Evolutionary conservation across 257 asterid species (phyloP), one percentile per base, ranked within the genome.

Genomic region (Penstemon eatonii): DNA sequence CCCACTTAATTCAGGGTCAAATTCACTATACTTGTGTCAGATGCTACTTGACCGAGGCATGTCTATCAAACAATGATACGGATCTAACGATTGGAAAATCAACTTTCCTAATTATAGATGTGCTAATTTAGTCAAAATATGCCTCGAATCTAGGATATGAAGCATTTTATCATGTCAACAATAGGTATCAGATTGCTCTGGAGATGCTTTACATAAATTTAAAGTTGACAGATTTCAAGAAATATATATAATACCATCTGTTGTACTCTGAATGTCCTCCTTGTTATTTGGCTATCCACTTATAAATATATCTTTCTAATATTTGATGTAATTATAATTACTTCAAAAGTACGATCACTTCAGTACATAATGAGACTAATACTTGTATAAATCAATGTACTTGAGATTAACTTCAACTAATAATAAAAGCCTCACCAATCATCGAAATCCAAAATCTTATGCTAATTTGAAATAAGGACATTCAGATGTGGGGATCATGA

Each of bases 181-280:
- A 50, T 53, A 59, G 44, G 12, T 41, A 56, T 10, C 4, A 56
- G 40, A 56, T 3, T 15, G 38, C 59, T 15, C 18, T 15, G 18
- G 18, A 15, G 18, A 15, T 15, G 0, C 18, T 15, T 15, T 15
- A 15, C 18, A 15, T 15, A 15, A 15, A 15, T 15, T 15, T 56
- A 11, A 67, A 25, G 13, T 40, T 54, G 44, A 43, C 46, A n/a
- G 63, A 38, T 10, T 44, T 52, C 8, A 52, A 5, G 45, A 47
- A 67, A 15, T 4, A 55, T 4, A 55, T 67, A 55, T 52, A n/a
- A 67, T 55, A 67, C 37, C 63, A 42, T 41, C 5, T 10, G 33
- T 25, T 25, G 2, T 1, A 0, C 33, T 25, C 33, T 25, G 33
- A 25, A 25, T 25, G 42, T 37, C 56, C 42, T 55, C 12, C 42